These are phyloP conservation scores for Penicillium fuscoglaucum DNA, from an alignment of 2,329 filamentous ascomycete genomes.

Conservation along the genomic window DNA sequence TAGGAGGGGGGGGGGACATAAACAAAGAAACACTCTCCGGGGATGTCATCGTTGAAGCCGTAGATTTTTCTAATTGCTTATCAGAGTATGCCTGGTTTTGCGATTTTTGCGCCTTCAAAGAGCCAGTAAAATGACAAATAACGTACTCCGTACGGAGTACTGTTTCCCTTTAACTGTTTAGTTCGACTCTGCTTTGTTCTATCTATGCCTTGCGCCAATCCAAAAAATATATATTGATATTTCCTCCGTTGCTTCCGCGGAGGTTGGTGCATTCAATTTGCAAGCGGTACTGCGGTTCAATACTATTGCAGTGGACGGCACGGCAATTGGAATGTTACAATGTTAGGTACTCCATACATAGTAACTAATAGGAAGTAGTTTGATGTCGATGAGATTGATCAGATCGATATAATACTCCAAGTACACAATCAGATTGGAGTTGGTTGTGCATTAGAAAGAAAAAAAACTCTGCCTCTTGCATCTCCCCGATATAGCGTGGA, in stretches of 20 bases:
- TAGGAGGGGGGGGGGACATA: neutral
- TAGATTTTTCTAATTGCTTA: neutral
- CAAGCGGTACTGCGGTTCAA: neutral
- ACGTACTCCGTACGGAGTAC: neutral
- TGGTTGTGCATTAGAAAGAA: neutral
- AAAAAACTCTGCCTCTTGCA: conserved; percentile 3
- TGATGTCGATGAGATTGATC: conserved; percentile 6
- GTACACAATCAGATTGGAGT: conserved; percentile 4
- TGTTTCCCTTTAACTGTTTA: neutral
- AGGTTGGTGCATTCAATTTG: neutral
- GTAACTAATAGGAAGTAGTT: neutral
- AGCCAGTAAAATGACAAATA: neutral
- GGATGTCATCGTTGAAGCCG: conserved; percentile 2
- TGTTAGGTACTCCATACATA: neutral
- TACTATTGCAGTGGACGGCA: neutral
- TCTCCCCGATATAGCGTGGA: conserved; percentile 8
- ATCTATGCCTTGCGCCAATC: neutral
- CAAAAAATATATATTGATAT: neutral
- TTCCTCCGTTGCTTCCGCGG: neutral
- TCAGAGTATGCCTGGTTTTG: neutral
- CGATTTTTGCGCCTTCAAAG: neutral
- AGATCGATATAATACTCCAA: conserved; percentile 3
- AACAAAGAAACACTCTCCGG: conserved; percentile 6
- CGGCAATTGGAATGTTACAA: conserved; percentile 1
- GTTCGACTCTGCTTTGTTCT: conserved; percentile 1